Base-by-base conservation (phyloP, 2,329 filamentous ascomycete species). In the Penicillium sp. region DNA sequence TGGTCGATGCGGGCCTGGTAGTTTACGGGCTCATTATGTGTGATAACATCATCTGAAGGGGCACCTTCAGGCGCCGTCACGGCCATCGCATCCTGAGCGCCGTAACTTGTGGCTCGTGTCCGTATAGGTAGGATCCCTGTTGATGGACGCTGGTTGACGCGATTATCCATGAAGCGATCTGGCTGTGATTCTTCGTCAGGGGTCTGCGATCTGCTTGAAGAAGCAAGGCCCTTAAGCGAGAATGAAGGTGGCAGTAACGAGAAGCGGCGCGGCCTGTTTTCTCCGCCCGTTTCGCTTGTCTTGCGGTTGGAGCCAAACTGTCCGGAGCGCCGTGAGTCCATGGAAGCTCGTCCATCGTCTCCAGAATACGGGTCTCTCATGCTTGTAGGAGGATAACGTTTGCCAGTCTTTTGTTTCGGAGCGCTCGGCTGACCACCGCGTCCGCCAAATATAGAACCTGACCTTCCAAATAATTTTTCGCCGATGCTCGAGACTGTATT, bases 331-430 rank as follows among this genome's bases (percentile, higher is more conserved):
- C 90, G 86, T 19, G 90, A 93, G 67, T 93, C 91, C 71, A 91
- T 86, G 1, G 91, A 93, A 46, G 83, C 82, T 52, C 90, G 83
- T 13, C 83, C 77, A 45, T 88, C 86, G 38, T 82, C 83, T 52
- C 84, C 84, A 6, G 86, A 81, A 76, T 90, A 86, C 2, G 87
- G 83, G 65, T 90, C 90, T 64, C 90, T 87, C 92, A 97, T 96
- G 80, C 93, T 97, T 52, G 94, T 91, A 4, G 94, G 94, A 60
- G 94, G 94, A 72, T 97, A 96, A 65, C 89, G 88, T 74, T 91
- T 88, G 66, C 83, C 79, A 61, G 77, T 71, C 60, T 84, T 85
- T 8, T 80, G 71, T 63, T 84, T 77, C 66, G 78, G 63, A 46
- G 73, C 71, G 57, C 70, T 68, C 31, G 71, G 67, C 50, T 79